Evolutionary conservation across 805 yeast genomes (phyloP), one percentile per base, ranked within the genome.

Genomic region (Starmerella stellata): DNA sequence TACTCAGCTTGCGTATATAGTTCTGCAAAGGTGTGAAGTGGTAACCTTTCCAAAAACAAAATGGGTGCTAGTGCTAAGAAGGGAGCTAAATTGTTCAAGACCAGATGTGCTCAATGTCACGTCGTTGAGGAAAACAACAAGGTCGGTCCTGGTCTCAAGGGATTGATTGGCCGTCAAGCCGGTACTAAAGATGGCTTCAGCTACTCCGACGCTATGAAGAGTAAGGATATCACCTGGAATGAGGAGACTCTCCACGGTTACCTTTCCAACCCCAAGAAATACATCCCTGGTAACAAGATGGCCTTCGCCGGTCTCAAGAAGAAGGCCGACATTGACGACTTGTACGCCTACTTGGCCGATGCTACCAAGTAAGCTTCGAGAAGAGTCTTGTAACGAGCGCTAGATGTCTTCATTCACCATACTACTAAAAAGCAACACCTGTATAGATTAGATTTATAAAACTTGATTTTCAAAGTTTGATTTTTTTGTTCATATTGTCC

Each of bases 201-300:
- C 38, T 90, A 81, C 75, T 83, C 96, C 43, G 98, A 90, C 53
- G 96, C 98, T 62, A 87, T 87, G 81, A 80, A 81, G 74, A 78
- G 77, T 70, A 83, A 83, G 69, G 92, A 83, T 60, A 93, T 90
- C 47, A 54, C 55, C 44, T 90, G 98, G 98, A 54, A 58, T 51
- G 83, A 75, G 59, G 83, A 83, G 61, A 72, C 82, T 63, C 73
- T 90, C 78, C 71, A 78, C 55, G 93, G 80, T 64, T 90, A 90
- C 78, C 75, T 90, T 66, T 93, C 79, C 68, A 90, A 90, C 80
- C 98, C 98, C 70, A 90, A 90, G 92, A 90, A 90, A 72, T 90
- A 83, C 73, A 83, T 90, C 55, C 98, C 98, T 62, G 98, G 98
- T 66, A 90, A 96, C 71, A 90, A 90, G 79, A 90, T 90, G 98